Base-by-base conservation (phyloP, 805 yeast genomes). In the Cyberlindnera misumaiensis region DNA sequence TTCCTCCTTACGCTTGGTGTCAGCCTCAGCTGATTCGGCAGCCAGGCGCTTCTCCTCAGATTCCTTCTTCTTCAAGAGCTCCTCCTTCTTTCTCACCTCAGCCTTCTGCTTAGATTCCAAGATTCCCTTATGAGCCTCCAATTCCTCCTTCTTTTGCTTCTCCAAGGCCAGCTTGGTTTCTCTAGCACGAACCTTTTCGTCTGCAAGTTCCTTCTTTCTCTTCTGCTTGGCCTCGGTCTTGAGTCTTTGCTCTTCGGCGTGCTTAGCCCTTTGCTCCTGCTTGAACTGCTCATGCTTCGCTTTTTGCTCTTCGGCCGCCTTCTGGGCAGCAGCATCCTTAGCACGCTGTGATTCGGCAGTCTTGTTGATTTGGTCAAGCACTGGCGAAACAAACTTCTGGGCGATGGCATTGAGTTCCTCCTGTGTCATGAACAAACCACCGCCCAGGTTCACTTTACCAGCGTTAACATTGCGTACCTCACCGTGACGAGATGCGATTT, bases 391-490 rank as follows among this genome's bases (percentile, higher is more conserved):
- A 53, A 84, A 69, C 34, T 78, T 72, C 43, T 77, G 65, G 15
- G 98, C 97, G 65, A 90, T 74, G 36, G 72, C 72, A 46, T 85
- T 82, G 44, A 93, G 75, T 53, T 89, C 96, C 15, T 68, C 72
- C 43, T 73, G 82, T 29, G 83, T 68, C 72, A 90, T 76, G 53
- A 72, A 75, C 41, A 85, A 69, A 2, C 97, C 97, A 45, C 95
- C 96, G 43, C 98, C 98, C 45, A 90, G 63, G 53, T 86, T 71
- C 51, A 87, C 67, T 58, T 80, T 74, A 46, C 79, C 77, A 45
- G 65, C 56, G 44, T 40, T 38, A 1, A 69, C 67, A 35, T 54
- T 49, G 52, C 90, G 72, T 55, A 75, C 77, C 35, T 73, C 75
- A 34, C 73, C 67, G 51, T 77, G 77, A 45, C 73, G 72, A 56